Base-by-base conservation (phyloP, 805 yeast species). In the Zygosaccharomyces siamensis region DNA sequence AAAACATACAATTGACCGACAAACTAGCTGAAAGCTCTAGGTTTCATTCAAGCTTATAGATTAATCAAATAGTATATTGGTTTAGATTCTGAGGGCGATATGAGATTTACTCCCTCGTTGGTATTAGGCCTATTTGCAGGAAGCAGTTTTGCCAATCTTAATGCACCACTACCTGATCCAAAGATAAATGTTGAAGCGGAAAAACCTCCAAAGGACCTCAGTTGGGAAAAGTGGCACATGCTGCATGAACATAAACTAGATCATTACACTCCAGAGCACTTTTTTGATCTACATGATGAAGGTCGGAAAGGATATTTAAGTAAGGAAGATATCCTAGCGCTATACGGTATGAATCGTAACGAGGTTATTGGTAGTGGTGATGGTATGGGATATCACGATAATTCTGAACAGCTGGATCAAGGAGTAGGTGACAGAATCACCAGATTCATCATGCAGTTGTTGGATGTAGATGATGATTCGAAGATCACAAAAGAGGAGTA, bases 191-290 rank as follows among this genome's bases (percentile, higher is more conserved):
- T 61, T 20, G 70, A 65, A 41, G 51, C 27, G 7, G 79, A 77
- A 49, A 48, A 54, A 30, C 73, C 72, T 24, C 89, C 89, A 2
- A 68, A 67, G 8, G 81, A 78, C 0, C 58, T 79, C 32, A 67
- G 79, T 14, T 87, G 95, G 95, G 88, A 84, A 59, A 77, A 78
- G 57, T 85, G 90, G 86, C 98, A 92, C 66, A 90, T 92, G 97
- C 73, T 78, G 57, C 82, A 80, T 56, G 98, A 92, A 69, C 97
- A 92, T 69, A 85, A 81, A 14, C 55, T 87, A 50, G 89, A 86
- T 53, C 72, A 74, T 24, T 88, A 80, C 59, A 95, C 86, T 53
- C 76, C 95, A 0, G 80, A 75, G 37, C 75, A 84, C 12, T 88
- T 92, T 60, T 92, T 92, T 75, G 76, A 76, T 32, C 60, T 90